Conservation (phyloP, 1,284 basidiomycete genomes). For the Termitomyces sp. region DNA sequence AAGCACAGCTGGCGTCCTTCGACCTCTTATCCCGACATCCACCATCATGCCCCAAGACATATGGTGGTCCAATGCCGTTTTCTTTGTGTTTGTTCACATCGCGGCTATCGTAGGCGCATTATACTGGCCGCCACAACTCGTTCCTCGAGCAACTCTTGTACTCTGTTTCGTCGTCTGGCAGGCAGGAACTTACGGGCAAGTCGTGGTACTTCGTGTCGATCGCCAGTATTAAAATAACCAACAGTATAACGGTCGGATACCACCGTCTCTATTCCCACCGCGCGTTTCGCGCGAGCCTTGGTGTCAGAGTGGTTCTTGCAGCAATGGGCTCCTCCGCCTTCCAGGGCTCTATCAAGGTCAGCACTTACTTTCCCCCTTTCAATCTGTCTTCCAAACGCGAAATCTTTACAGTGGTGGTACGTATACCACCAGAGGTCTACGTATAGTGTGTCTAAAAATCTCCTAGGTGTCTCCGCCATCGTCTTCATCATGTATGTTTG, state of each 20-base stretch:
- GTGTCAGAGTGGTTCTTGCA: conserved; percentile 55
- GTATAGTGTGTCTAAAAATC: neutral
- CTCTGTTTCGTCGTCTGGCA: conserved; percentile 63
- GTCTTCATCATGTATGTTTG: conserved; percentile 1
- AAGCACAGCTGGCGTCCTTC: neutral
- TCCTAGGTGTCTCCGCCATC: conserved; percentile 1
- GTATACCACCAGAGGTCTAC: neutral
- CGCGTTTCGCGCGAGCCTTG: conserved; percentile 56
- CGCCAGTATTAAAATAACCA: neutral
- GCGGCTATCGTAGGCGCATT: conserved; percentile 53
- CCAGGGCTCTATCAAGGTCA: conserved; percentile 38
- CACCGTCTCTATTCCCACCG: conserved; percentile 75
- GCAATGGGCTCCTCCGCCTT: conserved; percentile 66
- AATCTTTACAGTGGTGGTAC: neutral
- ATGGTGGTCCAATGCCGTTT: conserved; percentile 68
- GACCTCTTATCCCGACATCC: neutral
- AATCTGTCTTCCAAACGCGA: neutral
- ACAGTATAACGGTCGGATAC: conserved; percentile 70
- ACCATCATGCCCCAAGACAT: conserved; percentile 28
- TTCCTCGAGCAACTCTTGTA: conserved; percentile 44
- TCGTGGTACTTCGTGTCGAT: conserved; percentile 1
- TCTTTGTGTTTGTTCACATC: conserved; percentile 62
- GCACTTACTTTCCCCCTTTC: neutral
- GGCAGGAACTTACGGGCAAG: conserved; percentile 64
- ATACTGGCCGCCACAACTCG: conserved; percentile 42